A percentile compares a stretch with the other conserved stretches of the same genome.
phyloP scores from a whole-genome alignment of 2,329 filamentous ascomycete species.

The Leptographium flavum region DNA sequence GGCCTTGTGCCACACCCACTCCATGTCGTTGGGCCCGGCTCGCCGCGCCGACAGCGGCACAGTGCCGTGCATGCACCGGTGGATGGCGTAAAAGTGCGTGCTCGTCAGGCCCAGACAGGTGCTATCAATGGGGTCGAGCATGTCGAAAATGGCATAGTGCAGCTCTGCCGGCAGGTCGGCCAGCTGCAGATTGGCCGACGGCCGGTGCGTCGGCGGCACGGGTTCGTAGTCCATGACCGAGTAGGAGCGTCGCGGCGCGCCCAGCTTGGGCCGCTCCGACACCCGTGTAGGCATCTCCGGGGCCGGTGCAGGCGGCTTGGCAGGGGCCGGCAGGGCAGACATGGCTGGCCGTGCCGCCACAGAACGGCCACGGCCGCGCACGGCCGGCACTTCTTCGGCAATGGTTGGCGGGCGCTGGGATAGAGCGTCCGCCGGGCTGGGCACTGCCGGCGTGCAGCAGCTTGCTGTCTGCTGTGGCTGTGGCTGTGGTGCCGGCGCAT shows the following conservation, averaged over 20 bases:
- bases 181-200: constrained; percentile 30
- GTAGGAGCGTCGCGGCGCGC: constrained; percentile 39
- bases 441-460: too few relatives aligned
- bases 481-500: not conserved
- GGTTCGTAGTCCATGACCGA: constrained; percentile 48
- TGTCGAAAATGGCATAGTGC: constrained; percentile 45
- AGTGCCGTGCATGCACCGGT: constrained; percentile 38
- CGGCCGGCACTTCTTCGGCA: constrained; percentile 3
- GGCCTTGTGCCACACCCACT: constrained; percentile 48
- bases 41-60: constrained; percentile 44
- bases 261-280: constrained; percentile 6
- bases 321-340: not conserved
- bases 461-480: too few relatives aligned
- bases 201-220: constrained; percentile 31
- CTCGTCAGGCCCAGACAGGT: constrained; percentile 46
- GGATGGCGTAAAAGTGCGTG: constrained; percentile 43
- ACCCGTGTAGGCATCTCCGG: too few relatives aligned
- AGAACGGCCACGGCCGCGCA: not conserved
- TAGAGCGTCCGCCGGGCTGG: not conserved
- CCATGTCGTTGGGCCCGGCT: constrained; percentile 45
- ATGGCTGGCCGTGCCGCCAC: not conserved
- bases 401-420: constrained; percentile 8
- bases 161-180: constrained; percentile 42
- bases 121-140: constrained; percentile 50
- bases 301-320: not conserved